Evolutionary conservation across 2,329 filamentous ascomycete species (phyloP).

Genomic region (Colletotrichum simmondsii): DNA sequence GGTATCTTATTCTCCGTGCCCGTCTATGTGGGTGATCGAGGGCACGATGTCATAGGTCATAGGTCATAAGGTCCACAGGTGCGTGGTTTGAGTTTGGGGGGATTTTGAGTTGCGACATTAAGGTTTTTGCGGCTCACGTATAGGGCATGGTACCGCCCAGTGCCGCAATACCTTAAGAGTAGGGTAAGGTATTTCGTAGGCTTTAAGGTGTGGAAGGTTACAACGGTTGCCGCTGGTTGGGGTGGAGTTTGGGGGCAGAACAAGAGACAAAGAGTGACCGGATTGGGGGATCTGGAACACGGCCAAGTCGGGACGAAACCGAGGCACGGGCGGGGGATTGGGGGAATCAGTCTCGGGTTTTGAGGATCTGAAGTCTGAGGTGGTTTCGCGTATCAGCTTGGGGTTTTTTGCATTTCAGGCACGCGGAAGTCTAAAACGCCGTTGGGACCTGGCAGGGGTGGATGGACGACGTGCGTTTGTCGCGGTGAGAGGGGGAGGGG

Average conservation of each 20-base stretch:
- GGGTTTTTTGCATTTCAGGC: neutral
- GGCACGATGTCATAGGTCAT: neutral
- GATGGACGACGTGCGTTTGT: neutral
- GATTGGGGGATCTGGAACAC: neutral
- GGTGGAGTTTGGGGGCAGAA: neutral
- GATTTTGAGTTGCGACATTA: neutral
- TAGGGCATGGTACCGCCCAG: neutral
- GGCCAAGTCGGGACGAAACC: neutral
- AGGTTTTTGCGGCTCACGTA: constrained; percentile 7
- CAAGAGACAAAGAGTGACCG: neutral
- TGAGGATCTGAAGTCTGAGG: neutral
- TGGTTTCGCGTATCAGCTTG: neutral
- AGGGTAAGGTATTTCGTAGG: too few relatives aligned
- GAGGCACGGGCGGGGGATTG: neutral
- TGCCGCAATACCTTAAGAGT: too few relatives aligned
- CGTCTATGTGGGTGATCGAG: neutral
- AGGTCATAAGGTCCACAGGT: too few relatives aligned
- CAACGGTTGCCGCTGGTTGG: neutral
- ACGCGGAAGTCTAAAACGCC: neutral
- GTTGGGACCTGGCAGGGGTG: neutral
- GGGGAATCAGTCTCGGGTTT: neutral
- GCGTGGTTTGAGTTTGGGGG: neutral
- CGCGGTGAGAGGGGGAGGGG: too few relatives aligned
- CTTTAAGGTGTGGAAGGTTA: neutral
- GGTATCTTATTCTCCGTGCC: neutral